Evolutionary conservation across 163 green algal genomes (phyloP).

Genomic region (Scenedesmus sp.): DNA sequence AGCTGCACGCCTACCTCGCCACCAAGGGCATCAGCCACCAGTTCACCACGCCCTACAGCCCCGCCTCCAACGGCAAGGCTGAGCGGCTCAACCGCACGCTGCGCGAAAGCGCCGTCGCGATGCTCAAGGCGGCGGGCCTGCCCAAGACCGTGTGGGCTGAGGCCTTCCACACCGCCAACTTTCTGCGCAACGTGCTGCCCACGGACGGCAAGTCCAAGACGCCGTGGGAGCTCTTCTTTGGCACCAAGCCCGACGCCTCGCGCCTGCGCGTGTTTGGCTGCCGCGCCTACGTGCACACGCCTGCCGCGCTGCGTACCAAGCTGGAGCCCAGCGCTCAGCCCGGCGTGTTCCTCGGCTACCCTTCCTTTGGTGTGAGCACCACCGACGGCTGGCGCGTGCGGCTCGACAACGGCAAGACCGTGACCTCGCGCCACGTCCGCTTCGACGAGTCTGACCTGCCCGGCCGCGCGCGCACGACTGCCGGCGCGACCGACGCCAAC

Average conservation of each 20-base stretch:
- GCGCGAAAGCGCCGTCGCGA: slow-evolving; percentile 12
- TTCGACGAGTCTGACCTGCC: slow-evolving; percentile 14
- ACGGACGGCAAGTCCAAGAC: not conserved
- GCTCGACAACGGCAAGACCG: not conserved
- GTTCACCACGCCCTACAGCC: slow-evolving; percentile 48
- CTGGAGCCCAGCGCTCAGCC: slow-evolving; percentile 8
- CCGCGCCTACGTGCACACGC: slow-evolving; percentile 42
- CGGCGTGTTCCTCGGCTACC: slow-evolving; percentile 47
- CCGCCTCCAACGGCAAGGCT: slow-evolving; percentile 58
- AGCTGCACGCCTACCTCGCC: not conserved
- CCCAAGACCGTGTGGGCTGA: slow-evolving; percentile 46
- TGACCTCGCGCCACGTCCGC: not conserved
- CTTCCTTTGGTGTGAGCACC: not conserved
- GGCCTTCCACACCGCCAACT: slow-evolving; percentile 33
- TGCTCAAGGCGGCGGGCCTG: slow-evolving; percentile 36
- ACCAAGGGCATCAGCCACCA: slow-evolving; percentile 50
- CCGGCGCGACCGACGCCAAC: too few species aligned
- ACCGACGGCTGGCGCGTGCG: not conserved
- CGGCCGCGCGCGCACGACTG: not conserved
- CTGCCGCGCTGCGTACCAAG: slow-evolving; percentile 25
- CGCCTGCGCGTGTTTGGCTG: slow-evolving; percentile 47
- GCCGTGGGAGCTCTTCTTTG: slow-evolving; percentile 43
- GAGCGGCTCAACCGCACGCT: slow-evolving; percentile 58
- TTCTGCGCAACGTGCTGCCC: slow-evolving; percentile 34
- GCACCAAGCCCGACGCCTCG: slow-evolving; percentile 31